Conservation (phyloP, 192 early-diverging fungal genomes). For the Linderina pennispora region DNA sequence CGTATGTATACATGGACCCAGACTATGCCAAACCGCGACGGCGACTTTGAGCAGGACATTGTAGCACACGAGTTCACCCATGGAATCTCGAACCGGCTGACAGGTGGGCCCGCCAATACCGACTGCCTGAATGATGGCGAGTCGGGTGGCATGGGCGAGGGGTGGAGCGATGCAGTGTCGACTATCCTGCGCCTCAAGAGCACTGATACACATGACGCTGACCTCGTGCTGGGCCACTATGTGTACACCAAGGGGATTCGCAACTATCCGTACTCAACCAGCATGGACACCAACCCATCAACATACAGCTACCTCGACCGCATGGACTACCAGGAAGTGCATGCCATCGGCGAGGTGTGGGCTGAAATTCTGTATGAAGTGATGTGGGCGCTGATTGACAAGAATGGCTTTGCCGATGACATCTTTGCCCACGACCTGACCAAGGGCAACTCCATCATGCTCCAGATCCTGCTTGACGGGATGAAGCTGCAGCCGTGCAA, state of each 20-base stretch:
- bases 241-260: slow-evolving; percentile 84
- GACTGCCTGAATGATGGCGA: slow-evolving; percentile 87
- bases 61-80: slow-evolving; percentile 91
- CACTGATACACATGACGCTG: slow-evolving; percentile 40
- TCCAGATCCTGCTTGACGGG: slow-evolving; percentile 50
- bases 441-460: slow-evolving; percentile 46
- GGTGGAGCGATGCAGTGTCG: slow-evolving; percentile 92
- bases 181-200: slow-evolving; percentile 66
- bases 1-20: slow-evolving; percentile 91
- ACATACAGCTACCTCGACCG: slow-evolving; percentile 72
- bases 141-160: slow-evolving; percentile 89
- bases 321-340: slow-evolving; percentile 87
- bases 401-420: slow-evolving; percentile 50
- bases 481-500: slow-evolving; percentile 63
- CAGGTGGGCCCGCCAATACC: slow-evolving; percentile 84
- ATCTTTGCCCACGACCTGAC: slow-evolving; percentile 47
- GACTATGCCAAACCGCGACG: slow-evolving; percentile 68
- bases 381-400: slow-evolving; percentile 63
- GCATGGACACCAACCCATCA: slow-evolving; percentile 65
- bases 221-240: slow-evolving; percentile 66
- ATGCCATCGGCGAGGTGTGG: slow-evolving; percentile 93
- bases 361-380: slow-evolving; percentile 88
- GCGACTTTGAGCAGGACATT: slow-evolving; percentile 83
- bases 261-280: slow-evolving; percentile 65
- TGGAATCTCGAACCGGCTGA: slow-evolving; percentile 83